A percentile compares a stretch with the other conserved stretches of the same genome.
Evolutionary conservation across 306 rosid species (phyloP).

Genomic region (Sicyos edulis): DNA sequence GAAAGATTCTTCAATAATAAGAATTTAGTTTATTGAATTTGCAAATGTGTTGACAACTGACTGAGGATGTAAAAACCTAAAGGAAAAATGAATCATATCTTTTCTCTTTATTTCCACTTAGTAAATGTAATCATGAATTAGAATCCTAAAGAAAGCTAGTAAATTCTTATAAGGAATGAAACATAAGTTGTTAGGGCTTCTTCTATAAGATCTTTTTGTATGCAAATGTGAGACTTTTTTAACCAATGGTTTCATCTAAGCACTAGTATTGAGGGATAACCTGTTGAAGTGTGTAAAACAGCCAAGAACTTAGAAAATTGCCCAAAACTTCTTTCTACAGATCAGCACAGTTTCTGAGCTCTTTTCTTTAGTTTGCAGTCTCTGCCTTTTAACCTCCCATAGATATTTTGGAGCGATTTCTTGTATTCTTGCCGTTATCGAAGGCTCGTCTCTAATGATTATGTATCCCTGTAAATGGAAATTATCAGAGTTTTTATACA

Average conservation of each 20-base stretch:
- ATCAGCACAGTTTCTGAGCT: constrained; percentile 56
- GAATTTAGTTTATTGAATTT: too few relatives aligned
- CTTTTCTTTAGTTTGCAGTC: constrained; percentile 60
- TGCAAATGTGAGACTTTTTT: background rate
- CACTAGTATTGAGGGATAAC: constrained; percentile 4
- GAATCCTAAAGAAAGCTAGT: background rate
- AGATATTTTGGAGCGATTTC: constrained; percentile 58
- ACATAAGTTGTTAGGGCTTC: constrained; percentile 3
- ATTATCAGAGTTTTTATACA: background rate
- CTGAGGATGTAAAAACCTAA: too few relatives aligned
- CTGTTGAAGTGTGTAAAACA: constrained; percentile 18
- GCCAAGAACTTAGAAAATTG: constrained; percentile 35
- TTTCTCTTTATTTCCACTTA: background rate
- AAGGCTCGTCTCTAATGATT: constrained; percentile 64
- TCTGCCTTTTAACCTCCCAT: constrained; percentile 65
- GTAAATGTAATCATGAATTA: background rate
- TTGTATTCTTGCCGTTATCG: constrained; percentile 48
- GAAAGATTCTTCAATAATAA: too few relatives aligned
- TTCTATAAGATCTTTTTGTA: background rate
- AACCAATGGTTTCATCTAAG: background rate
- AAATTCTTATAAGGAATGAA: background rate
- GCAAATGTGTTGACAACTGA: too few relatives aligned
- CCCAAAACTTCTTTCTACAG: constrained; percentile 93
- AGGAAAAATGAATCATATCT: background rate
- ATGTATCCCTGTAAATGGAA: constrained; percentile 58